A percentile compares a stretch with the other conserved stretches of the same genome.
Evolutionary conservation across 805 yeast genomes (phyloP).

Genomic region (Sungouiella thailandica): DNA sequence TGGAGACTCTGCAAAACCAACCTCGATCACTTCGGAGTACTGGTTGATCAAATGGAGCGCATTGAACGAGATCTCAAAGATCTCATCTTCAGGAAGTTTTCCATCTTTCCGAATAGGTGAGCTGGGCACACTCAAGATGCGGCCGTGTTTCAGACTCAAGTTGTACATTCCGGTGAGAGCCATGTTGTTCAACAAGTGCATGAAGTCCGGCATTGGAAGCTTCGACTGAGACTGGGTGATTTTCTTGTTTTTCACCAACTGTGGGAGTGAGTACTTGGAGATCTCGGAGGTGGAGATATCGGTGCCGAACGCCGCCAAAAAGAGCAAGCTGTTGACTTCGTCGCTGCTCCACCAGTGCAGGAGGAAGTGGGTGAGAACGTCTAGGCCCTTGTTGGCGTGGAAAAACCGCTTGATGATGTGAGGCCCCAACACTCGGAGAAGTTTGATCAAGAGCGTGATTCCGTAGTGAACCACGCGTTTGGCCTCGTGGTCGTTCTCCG

Average conservation of each 20-base stretch:
- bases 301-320: constrained; percentile 43
- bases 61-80: constrained; percentile 24
- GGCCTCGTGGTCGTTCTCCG: constrained; percentile 9
- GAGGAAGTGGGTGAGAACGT: constrained; percentile 41
- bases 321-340: constrained; percentile 36
- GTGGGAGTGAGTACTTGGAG: constrained; percentile 1
- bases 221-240: constrained; percentile 1
- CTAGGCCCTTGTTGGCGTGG: constrained; percentile 45
- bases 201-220: constrained; percentile 41
- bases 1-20: constrained; percentile 22
- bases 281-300: not conserved
- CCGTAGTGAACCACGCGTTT: constrained; percentile 32
- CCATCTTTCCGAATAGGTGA: constrained; percentile 18
- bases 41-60: constrained; percentile 31
- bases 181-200: constrained; percentile 30
- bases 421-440: constrained; percentile 44
- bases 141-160: constrained; percentile 26
- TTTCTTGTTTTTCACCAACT: constrained; percentile 4
- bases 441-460: constrained; percentile 43
- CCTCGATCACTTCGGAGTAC: constrained; percentile 25
- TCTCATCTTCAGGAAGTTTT: constrained; percentile 8
- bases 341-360: constrained; percentile 46
- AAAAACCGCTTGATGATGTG: constrained; percentile 46
- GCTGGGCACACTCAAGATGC: constrained; percentile 29
- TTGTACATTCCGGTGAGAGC: constrained; percentile 29